phyloP scores from a whole-genome alignment of 2,329 filamentous ascomycete genomes.

The Aureobasidium pullulans region DNA sequence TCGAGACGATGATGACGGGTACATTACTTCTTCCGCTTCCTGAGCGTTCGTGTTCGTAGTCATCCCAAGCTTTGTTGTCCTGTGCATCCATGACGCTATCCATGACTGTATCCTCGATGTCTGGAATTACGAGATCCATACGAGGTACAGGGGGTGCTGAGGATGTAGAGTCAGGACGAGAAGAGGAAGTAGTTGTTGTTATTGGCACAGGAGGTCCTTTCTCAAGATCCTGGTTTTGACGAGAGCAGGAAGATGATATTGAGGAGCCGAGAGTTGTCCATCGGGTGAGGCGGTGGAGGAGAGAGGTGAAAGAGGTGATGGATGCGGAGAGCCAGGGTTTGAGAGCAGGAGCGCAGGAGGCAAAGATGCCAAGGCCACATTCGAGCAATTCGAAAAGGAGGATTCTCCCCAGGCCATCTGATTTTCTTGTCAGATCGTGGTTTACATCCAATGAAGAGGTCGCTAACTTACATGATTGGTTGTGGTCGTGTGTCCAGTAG shows the following conservation, averaged over 20 bases:
- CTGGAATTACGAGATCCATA: not conserved
- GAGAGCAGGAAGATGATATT: not conserved
- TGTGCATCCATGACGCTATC: not conserved
- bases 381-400: conserved; percentile 3
- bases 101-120: conserved; percentile 5
- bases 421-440: not conserved
- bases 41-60: not conserved
- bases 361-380: conserved; percentile 6
- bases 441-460: not conserved
- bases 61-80: not conserved
- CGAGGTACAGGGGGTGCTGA: not conserved
- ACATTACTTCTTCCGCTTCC: not conserved
- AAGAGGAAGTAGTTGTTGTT: not conserved
- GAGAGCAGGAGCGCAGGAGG: conserved; percentile 4
- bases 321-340: not conserved
- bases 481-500: not conserved
- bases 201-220: not conserved
- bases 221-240: not conserved
- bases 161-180: not conserved
- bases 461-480: not conserved
- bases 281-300: not conserved
- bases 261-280: not conserved
- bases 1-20: not conserved
- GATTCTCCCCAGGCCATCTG: conserved; percentile 9
- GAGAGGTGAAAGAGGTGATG: not conserved